Base-by-base conservation (phyloP, 139 green algal species). In the Picocystis salinarum region DNA sequence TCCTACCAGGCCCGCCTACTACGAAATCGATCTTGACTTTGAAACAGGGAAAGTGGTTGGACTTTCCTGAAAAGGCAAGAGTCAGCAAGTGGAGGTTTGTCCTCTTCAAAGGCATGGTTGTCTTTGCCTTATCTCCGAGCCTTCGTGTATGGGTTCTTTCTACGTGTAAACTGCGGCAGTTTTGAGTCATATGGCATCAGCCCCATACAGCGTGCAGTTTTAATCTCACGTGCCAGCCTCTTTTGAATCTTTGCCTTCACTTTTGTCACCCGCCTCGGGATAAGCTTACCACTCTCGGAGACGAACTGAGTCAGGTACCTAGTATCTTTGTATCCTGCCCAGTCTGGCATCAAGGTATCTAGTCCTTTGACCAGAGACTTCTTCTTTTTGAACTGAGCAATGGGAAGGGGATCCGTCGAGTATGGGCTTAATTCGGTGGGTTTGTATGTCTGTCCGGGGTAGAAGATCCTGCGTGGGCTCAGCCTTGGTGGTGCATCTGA, bases 1-100 rank as follows among this genome's bases (percentile, higher is more conserved):
- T 46, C 79, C 79, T 42, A 91, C 79, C 5, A 67, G 80, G n/a
- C 81, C 81, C 22, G 77, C 69, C 58, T 93, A 84, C 61, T 91
- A 87, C 41, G 75, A 92, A 2, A 91, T 91, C 30, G 73, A 85
- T 53, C 52, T 92, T 1, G 82, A 92, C 47, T 34, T 50, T 0
- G 50, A 69, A 3, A 89, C 65, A 4, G 82, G 74, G 9, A 56
- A 63, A 28, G 54, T 95, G 4, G 28, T 91, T n/a, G 82, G 84
- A 4, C 68, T 95, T 44, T 80, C 23, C 5, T 57, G 23, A 52
- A n/a, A n/a, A n/a, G n/a, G n/a, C n/a, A 37, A 37, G 31, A 37
- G 15, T 13, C 31, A 37, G 13, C 15, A 17, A 37, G 31, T 15
- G 31, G 31, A 17, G 31, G 13, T 37, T 15, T 15, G 31, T 37